A percentile compares a stretch with the other conserved stretches of the same genome.
phyloP scores from a whole-genome alignment of 2,329 filamentous ascomycete genomes.

The Ascosphaera apis region DNA sequence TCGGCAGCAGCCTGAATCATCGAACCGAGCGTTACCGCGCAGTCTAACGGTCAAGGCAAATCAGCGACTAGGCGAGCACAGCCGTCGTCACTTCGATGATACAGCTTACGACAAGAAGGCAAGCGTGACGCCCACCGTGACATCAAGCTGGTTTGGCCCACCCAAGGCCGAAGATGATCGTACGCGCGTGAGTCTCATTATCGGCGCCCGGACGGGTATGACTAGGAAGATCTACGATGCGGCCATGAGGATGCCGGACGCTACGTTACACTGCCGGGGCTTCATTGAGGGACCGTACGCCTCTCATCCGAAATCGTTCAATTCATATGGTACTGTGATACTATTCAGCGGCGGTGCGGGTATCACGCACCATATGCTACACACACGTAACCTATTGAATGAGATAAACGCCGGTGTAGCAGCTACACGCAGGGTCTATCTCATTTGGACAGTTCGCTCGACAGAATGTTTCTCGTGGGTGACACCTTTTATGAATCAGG shows the following conservation, averaged over 20 bases:
- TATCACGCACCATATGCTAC: constrained; percentile 41
- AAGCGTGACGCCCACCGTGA: not conserved
- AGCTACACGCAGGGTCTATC: constrained; percentile 34
- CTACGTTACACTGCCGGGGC: constrained; percentile 29
- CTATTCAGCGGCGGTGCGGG: constrained; percentile 44
- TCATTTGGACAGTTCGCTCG: constrained; percentile 39
- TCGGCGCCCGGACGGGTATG: constrained; percentile 39
- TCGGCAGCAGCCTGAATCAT: constrained; percentile 5
- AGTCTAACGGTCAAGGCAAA: too few relatives aligned
- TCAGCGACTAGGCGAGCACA: not conserved
- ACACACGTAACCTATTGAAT: constrained; percentile 33
- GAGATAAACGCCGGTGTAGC: constrained; percentile 29
- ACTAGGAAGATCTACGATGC: constrained; percentile 36
- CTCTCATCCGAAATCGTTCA: constrained; percentile 31
- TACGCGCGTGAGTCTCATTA: constrained; percentile 31
- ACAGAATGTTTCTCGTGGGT: constrained; percentile 40
- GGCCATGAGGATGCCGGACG: constrained; percentile 25
- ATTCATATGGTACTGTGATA: constrained; percentile 40
- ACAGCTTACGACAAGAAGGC: not conserved
- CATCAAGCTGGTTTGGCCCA: constrained; percentile 4
- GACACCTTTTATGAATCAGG: constrained; percentile 41
- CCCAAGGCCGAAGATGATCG: constrained; percentile 13
- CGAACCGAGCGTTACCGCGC: constrained; percentile 1
- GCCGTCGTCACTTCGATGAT: constrained; percentile 2
- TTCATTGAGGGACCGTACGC: constrained; percentile 42